Percentiles rank a stretch among this genome's conserved stretches.
Conservation (phyloP, 2,329 filamentous ascomycete species). For the Trichoderma sp. region DNA sequence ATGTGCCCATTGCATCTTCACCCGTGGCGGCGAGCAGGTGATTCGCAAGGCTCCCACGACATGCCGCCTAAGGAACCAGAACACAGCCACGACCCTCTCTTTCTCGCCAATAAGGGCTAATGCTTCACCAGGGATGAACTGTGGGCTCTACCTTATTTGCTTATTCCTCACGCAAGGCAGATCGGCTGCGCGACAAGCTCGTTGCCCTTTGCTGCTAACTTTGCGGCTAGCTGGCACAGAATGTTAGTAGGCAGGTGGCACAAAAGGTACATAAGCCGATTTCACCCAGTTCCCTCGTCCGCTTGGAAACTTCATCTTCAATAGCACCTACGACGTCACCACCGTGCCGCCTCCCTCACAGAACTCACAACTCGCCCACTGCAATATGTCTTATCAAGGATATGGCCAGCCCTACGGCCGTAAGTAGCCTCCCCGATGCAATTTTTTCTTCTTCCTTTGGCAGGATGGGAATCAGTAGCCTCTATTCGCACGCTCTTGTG, state of each 20-base stretch:
- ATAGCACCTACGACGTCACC: not conserved
- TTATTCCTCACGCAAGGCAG: slow-evolving; percentile 18
- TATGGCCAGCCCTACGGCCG: slow-evolving; percentile 34
- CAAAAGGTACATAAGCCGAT: slow-evolving; percentile 2
- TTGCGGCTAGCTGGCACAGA: not conserved
- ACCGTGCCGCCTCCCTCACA: not conserved
- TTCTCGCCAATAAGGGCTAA: slow-evolving; percentile 1
- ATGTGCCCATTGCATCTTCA: not conserved
- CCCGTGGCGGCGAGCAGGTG: not conserved
- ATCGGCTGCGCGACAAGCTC: slow-evolving; percentile 9
- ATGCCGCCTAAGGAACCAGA: not conserved
- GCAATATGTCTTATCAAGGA: slow-evolving; percentile 36
- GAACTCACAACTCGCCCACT: not conserved
- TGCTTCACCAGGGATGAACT: not conserved
- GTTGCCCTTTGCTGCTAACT: not conserved
- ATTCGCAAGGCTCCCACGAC: not conserved
- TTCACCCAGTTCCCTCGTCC: not conserved
- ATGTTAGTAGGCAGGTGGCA: not conserved
- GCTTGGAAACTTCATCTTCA: not conserved
- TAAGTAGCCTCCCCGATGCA: slow-evolving; percentile 27
- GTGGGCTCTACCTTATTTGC: slow-evolving; percentile 16
- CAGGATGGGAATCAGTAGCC: not conserved
- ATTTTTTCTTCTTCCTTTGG: not conserved
- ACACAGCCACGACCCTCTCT: slow-evolving; percentile 18
- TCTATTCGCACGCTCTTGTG: not conserved